phyloP scores from a whole-genome alignment of 1,284 basidiomycete species.

The Xanthoconium separans region DNA sequence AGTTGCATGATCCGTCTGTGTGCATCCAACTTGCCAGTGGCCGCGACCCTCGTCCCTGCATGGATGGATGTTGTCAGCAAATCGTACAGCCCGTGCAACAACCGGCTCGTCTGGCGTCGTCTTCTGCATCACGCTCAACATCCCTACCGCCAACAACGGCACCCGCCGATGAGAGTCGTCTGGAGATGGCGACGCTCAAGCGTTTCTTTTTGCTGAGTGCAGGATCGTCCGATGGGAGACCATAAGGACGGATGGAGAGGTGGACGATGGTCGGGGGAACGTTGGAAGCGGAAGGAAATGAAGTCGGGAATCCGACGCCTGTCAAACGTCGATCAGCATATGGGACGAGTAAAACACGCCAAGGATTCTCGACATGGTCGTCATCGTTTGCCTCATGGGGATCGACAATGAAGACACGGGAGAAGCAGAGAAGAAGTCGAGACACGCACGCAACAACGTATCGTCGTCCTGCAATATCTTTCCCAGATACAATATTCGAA shows the following conservation, averaged over 20 bases:
- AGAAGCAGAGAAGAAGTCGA: background rate
- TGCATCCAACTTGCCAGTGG: background rate
- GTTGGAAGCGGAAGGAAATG: conserved; percentile 23
- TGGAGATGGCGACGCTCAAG: conserved; percentile 26
- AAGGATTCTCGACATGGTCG: background rate
- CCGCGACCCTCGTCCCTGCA: background rate
- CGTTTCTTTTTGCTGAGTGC: conserved; percentile 53
- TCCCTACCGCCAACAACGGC: conserved; percentile 9
- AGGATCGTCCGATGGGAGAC: conserved; percentile 51
- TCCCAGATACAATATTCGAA: conserved; percentile 80
- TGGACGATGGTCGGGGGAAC: conserved; percentile 66
- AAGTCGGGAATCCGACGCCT: conserved; percentile 52
- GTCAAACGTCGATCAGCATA: conserved; percentile 10
- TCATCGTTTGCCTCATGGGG: background rate
- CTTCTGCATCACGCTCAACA: conserved; percentile 3
- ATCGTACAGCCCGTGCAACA: conserved; percentile 24
- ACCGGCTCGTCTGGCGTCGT: conserved; percentile 8
- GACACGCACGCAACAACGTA: conserved; percentile 62
- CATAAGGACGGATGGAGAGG: conserved; percentile 71
- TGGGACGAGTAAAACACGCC: background rate
- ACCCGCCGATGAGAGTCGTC: conserved; percentile 15
- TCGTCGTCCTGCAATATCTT: conserved; percentile 84
- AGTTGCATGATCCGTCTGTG: conserved; percentile 1
- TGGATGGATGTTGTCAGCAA: conserved; percentile 10
- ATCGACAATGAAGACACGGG: background rate